A percentile compares a stretch with the other conserved stretches of the same genome.
These are phyloP conservation scores for Carpinus viminea DNA, from an alignment of 306 rosid species.

Conservation along the genomic window DNA sequence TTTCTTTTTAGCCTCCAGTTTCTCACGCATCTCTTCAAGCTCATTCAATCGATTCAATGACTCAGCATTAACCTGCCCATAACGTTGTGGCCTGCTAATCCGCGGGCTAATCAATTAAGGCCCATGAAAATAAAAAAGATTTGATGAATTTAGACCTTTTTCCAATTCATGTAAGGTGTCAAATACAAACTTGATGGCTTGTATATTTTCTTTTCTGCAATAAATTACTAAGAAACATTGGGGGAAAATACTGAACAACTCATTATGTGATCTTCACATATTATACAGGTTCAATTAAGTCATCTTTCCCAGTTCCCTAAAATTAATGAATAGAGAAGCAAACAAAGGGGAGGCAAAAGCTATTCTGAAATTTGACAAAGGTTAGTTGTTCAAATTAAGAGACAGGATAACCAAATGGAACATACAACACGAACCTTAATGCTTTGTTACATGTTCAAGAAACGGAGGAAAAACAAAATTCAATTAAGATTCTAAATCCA, in stretches of 20 bases:
- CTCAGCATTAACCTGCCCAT: conserved; percentile 75
- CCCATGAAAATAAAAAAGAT: conserved; percentile 16
- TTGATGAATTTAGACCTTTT: neutral
- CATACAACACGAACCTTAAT: neutral
- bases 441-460: neutral
- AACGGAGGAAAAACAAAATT: neutral
- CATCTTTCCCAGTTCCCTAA: neutral
- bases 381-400: neutral
- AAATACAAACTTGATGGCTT: neutral
- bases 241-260: neutral
- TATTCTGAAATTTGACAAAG: neutral
- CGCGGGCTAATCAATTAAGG: conserved; percentile 57
- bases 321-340: neutral
- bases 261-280: too few species aligned
- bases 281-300: neutral
- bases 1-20: conserved; percentile 70
- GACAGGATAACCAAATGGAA: neutral
- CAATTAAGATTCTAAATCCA: neutral
- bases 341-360: neutral
- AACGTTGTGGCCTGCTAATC: conserved; percentile 56
- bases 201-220: neutral
- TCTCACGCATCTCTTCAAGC: conserved; percentile 77
- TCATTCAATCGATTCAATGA: conserved; percentile 67
- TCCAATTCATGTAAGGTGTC: neutral
- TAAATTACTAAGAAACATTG: too few species aligned